Evolutionary conservation across 192 early-diverging fungal species (phyloP).

Genomic region (Entophlyctis luteolus): DNA sequence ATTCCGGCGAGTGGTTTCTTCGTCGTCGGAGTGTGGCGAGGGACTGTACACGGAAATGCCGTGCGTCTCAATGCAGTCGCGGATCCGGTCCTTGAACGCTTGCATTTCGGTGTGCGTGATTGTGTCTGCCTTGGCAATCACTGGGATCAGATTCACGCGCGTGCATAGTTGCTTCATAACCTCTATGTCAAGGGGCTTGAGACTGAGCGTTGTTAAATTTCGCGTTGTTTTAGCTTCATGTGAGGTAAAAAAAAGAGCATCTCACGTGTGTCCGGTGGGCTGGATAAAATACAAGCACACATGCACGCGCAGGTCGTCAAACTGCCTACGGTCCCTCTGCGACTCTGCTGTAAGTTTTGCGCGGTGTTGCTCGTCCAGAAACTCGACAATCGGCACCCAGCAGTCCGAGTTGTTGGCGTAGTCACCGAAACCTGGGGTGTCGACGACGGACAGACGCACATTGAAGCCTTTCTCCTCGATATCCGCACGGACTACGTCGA

Average conservation of each 20-base stretch:
- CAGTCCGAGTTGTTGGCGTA: conserved; percentile 78
- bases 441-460: conserved; percentile 88
- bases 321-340: conserved; percentile 75
- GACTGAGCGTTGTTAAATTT: conserved; percentile 39
- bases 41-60: conserved; percentile 89
- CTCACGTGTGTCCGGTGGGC: conserved; percentile 90
- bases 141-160: conserved; percentile 95
- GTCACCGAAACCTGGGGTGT: conserved; percentile 84
- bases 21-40: conserved; percentile 85
- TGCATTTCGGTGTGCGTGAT: conserved; percentile 85
- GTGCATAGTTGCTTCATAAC: conserved; percentile 96
- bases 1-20: conserved; percentile 66
- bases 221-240: neutral
- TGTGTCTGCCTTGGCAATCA: conserved; percentile 98
- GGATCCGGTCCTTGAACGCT: conserved; percentile 89
- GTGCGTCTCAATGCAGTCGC: conserved; percentile 88
- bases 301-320: conserved; percentile 94
- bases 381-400: conserved; percentile 97
- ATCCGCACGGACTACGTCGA: conserved; percentile 95
- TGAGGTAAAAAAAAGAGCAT: neutral
- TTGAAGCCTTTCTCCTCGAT: conserved; percentile 99
- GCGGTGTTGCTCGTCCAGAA: conserved; percentile 97
- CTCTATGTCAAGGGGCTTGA: conserved; percentile 91
- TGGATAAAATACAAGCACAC: conserved; percentile 98
- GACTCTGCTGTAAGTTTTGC: conserved; percentile 89